phyloP scores from a whole-genome alignment of 2,329 filamentous ascomycete species.

The Sporothrix pseudoabietina region DNA sequence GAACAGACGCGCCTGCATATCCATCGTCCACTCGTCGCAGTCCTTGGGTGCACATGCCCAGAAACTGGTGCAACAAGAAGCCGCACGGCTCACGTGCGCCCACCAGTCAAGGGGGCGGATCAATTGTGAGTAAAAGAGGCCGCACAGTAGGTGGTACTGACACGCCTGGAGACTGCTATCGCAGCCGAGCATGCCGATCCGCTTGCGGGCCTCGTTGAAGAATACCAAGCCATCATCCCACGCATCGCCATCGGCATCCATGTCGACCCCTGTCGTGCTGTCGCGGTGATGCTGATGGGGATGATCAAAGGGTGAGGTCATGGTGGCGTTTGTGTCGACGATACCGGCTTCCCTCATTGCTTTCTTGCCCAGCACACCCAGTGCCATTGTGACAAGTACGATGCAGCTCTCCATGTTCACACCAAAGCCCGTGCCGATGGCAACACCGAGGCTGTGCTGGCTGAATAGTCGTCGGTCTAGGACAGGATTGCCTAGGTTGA shows the following conservation, averaged over 20 bases:
- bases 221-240: conserved; percentile 49
- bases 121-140: conserved; percentile 50
- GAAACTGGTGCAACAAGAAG: conserved; percentile 51
- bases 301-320: background rate
- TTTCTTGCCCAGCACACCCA: conserved; percentile 54
- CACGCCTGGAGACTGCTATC: conserved; percentile 51
- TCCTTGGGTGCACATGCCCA: conserved; percentile 49
- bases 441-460: conserved; percentile 51
- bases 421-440: conserved; percentile 53
- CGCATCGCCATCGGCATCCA: conserved; percentile 15
- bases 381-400: conserved; percentile 53
- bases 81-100: conserved; percentile 55
- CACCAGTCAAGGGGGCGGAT: conserved; percentile 57
- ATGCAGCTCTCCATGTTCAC: conserved; percentile 56
- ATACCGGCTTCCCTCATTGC: conserved; percentile 54
- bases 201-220: conserved; percentile 56
- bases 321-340: conserved; percentile 40
- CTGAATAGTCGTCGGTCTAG: conserved; percentile 56
- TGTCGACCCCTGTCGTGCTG: background rate
- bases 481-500: conserved; percentile 55
- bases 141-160: conserved; percentile 56
- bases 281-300: background rate
- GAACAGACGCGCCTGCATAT: conserved; percentile 58
- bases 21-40: conserved; percentile 56
- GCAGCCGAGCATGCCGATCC: conserved; percentile 44